Conservation (phyloP, 83 land plant genomes). For the Larix sibirica region DNA sequence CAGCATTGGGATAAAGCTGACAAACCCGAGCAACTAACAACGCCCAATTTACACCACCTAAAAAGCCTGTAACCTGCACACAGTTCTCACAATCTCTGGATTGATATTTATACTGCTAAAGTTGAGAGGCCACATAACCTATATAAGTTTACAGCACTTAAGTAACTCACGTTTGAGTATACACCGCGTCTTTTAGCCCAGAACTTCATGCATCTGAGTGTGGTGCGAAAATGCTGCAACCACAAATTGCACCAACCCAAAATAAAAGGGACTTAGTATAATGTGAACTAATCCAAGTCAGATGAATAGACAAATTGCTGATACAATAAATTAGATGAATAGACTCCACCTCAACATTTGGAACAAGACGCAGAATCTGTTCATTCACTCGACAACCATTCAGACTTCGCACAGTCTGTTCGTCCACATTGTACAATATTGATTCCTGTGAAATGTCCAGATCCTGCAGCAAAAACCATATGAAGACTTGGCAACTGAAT, state of each 20-base stretch:
- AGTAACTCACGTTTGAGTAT: constrained; percentile 83
- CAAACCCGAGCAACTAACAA: constrained; percentile 92
- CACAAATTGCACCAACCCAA: neutral
- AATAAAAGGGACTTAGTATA: neutral
- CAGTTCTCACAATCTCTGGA: too few species aligned
- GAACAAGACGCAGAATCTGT: constrained; percentile 91
- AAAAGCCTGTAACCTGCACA: constrained; percentile 87
- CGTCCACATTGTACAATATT: constrained; percentile 81
- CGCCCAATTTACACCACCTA: constrained; percentile 98
- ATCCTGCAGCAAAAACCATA: constrained; percentile 50
- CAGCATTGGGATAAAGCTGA: constrained; percentile 92
- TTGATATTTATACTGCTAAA: too few species aligned
- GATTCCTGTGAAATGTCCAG: constrained; percentile 90
- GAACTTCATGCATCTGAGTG: constrained; percentile 86
- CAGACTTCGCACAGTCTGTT: constrained; percentile 88
- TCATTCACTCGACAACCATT: constrained; percentile 98
- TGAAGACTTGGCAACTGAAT: too few species aligned
- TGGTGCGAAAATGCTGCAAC: constrained; percentile 82
- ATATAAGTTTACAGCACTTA: too few species aligned
- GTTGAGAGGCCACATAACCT: too few species aligned
- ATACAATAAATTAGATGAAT: neutral
- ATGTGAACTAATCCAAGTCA: neutral
- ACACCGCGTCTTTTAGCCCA: constrained; percentile 99
- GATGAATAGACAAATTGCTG: neutral
- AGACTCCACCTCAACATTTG: constrained; percentile 74